Percentiles rank a stretch among this genome's conserved stretches.
Conservation (phyloP, 352 stramenopile genomes). For the Globisporangium nunn region DNA sequence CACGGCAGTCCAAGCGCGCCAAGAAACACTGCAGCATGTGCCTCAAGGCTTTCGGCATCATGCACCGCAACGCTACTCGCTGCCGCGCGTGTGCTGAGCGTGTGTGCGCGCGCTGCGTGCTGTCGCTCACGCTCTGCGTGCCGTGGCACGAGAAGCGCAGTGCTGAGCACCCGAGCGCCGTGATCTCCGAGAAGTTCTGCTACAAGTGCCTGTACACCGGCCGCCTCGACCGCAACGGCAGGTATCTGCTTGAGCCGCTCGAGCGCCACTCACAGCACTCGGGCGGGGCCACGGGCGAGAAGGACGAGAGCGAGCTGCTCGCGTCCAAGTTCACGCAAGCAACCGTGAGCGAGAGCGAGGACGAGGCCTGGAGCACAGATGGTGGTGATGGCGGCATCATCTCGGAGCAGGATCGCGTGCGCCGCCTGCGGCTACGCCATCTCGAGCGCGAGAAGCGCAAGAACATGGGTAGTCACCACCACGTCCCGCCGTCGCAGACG, state of each 20-base stretch:
- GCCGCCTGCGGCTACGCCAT: constrained; percentile 27
- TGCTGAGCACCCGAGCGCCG: constrained; percentile 51
- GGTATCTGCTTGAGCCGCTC: constrained; percentile 22
- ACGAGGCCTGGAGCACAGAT: constrained; percentile 12
- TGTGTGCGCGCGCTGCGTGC: constrained; percentile 42
- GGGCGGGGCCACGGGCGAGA: constrained; percentile 11
- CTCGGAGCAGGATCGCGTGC: constrained; percentile 18
- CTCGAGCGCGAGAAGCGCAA: constrained; percentile 33
- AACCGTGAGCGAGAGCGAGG: constrained; percentile 13
- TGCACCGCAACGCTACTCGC: constrained; percentile 33
- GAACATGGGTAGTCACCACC: constrained; percentile 7
- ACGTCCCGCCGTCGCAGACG: constrained; percentile 3
- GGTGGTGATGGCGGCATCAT: constrained; percentile 2
- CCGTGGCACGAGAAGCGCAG: constrained; percentile 45
- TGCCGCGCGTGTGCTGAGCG: constrained; percentile 48
- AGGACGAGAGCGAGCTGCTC: constrained; percentile 14
- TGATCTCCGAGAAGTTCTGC: constrained; percentile 60
- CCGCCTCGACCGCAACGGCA: constrained; percentile 40
- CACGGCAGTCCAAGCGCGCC: constrained; percentile 18
- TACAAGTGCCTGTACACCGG: constrained; percentile 52
- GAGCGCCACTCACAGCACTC: constrained; percentile 24
- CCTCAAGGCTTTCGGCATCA: constrained; percentile 29
- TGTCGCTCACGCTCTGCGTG: constrained; percentile 52
- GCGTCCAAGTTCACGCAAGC: constrained; percentile 10
- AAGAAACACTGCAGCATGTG: constrained; percentile 31